These are phyloP conservation scores for Chondrostereum purpureum DNA, from an alignment of 1,284 basidiomycete genomes.

Conservation along the genomic window DNA sequence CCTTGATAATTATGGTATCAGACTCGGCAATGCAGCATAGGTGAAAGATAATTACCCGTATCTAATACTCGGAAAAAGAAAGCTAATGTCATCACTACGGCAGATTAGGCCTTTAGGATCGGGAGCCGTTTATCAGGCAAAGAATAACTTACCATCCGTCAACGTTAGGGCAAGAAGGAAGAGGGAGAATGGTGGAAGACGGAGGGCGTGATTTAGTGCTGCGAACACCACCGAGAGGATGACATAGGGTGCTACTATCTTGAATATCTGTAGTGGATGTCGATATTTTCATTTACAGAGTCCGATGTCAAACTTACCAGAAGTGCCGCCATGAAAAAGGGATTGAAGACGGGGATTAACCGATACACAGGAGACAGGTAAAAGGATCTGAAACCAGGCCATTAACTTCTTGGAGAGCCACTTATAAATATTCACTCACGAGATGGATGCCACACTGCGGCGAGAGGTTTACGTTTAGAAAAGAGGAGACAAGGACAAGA, in stretches of 20 bases:
- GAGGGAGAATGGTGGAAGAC: constrained; percentile 70
- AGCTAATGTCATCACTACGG: constrained; percentile 65
- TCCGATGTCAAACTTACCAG: constrained; percentile 36
- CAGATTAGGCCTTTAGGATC: constrained; percentile 3
- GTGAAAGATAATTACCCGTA: constrained; percentile 38
- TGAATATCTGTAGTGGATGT: constrained; percentile 55
- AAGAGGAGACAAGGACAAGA: not conserved
- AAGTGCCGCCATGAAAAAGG: constrained; percentile 77
- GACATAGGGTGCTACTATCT: constrained; percentile 76
- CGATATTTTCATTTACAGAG: too few relatives aligned
- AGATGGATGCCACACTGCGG: constrained; percentile 78
- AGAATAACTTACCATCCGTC: constrained; percentile 53
- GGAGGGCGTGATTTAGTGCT: constrained; percentile 56
- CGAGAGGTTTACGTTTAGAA: constrained; percentile 1
- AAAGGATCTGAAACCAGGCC: constrained; percentile 53
- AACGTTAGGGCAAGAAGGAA: constrained; percentile 70
- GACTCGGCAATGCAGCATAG: constrained; percentile 2
- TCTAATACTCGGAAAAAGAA: constrained; percentile 85
- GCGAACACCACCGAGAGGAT: constrained; percentile 68
- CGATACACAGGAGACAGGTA: constrained; percentile 89
- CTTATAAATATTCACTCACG: constrained; percentile 38
- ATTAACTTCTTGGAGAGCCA: constrained; percentile 1
- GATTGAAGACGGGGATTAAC: constrained; percentile 80
- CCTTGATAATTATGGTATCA: constrained; percentile 28
- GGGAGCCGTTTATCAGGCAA: constrained; percentile 1